Percentiles rank a stretch among this genome's conserved stretches.
phyloP scores from a whole-genome alignment of 2,329 filamentous ascomycete genomes.

The Arthrobotrys pseudoclavata region DNA sequence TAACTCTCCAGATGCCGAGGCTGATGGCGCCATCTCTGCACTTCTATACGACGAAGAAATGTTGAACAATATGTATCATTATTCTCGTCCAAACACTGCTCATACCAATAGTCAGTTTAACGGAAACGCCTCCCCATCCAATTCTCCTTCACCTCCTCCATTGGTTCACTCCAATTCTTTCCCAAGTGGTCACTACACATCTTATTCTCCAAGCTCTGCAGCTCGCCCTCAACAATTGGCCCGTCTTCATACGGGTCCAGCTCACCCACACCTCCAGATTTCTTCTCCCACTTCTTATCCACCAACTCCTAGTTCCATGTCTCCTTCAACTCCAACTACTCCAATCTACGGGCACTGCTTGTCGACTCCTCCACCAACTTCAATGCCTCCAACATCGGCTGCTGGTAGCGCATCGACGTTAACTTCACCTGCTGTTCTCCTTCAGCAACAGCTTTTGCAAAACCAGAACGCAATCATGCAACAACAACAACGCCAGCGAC shows the following conservation, averaged over 20 bases:
- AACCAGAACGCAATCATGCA: conserved; percentile 60
- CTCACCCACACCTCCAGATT: conserved; percentile 55
- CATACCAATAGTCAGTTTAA: conserved; percentile 56
- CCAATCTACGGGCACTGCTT: conserved; percentile 59
- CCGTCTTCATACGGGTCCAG: conserved; percentile 47
- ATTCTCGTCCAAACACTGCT: conserved; percentile 54
- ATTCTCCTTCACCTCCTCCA: conserved; percentile 57
- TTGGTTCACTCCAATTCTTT: conserved; percentile 58
- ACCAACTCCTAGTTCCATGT: conserved; percentile 56
- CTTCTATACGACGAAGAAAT: conserved; percentile 59
- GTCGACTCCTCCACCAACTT: conserved; percentile 50
- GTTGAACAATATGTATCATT: conserved; percentile 59
- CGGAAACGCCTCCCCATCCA: conserved; percentile 50
- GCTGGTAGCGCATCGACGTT: conserved; percentile 52
- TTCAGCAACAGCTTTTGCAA: conserved; percentile 56
- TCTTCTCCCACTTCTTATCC: conserved; percentile 51
- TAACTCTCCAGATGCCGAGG: conserved; percentile 42
- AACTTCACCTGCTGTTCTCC: conserved; percentile 56
- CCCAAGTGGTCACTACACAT: conserved; percentile 48
- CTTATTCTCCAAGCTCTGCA: conserved; percentile 48
- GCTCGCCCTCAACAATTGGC: conserved; percentile 53
- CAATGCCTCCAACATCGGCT: conserved; percentile 57
- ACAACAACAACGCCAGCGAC: conserved; percentile 55
- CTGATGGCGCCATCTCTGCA: conserved; percentile 55
- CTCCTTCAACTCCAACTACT: conserved; percentile 58